A percentile compares a stretch with the other conserved stretches of the same genome.
Conservation (phyloP, 2,329 filamentous ascomycete genomes). For the Pestalotiopsis sp. region DNA sequence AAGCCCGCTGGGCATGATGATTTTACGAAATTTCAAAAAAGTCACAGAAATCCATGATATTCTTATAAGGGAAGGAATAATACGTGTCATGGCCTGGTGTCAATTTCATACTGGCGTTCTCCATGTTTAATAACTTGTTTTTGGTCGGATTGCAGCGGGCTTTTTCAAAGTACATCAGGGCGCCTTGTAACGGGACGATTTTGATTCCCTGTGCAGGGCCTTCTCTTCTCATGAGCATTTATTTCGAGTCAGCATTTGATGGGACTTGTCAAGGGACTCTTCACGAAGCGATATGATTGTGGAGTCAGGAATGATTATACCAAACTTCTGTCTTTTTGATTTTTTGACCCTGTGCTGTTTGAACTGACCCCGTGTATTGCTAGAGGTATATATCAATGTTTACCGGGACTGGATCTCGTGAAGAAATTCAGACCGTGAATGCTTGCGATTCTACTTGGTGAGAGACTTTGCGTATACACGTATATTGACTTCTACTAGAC, state of each 20-base stretch:
- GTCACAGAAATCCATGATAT: neutral
- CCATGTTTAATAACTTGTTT: neutral
- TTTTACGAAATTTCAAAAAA: neutral
- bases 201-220: neutral
- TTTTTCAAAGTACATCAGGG: neutral
- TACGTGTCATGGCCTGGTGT: neutral
- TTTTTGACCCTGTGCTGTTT: neutral
- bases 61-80: neutral
- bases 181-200: neutral
- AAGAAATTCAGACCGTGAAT: too few relatives aligned
- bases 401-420: neutral
- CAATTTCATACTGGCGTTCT: neutral
- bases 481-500: too few relatives aligned
- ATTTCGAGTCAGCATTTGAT: neutral
- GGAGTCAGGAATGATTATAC: neutral
- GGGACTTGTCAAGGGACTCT: neutral
- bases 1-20: conserved; percentile 9
- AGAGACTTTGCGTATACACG: too few relatives aligned
- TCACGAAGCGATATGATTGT: neutral
- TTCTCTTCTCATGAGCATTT: conserved; percentile 4
- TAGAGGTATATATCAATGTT: neutral
- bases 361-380: neutral
- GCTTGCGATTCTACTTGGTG: too few relatives aligned
- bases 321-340: neutral
- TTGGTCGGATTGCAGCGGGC: neutral